Conservation (phyloP, 108 stramenopile species). For the Mediolabrus comicus region DNA sequence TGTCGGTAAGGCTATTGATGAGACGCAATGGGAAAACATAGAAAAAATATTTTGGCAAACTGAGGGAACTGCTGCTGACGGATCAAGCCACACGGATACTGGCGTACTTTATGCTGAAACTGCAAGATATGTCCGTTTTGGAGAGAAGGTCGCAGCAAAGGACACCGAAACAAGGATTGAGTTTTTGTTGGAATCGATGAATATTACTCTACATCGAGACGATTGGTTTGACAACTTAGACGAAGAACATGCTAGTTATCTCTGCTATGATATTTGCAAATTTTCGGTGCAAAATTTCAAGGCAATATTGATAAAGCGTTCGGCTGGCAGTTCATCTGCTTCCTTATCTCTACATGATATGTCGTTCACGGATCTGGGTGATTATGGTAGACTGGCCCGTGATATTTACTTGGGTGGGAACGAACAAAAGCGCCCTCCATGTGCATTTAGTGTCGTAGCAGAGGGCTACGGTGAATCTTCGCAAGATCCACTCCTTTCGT, state of each 20-base stretch:
- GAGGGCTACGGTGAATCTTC: slow-evolving; percentile 49
- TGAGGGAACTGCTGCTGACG: slow-evolving; percentile 10
- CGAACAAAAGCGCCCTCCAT: slow-evolving; percentile 28
- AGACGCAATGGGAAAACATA: slow-evolving; percentile 63
- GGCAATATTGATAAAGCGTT: slow-evolving; percentile 4
- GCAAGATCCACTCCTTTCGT: neutral
- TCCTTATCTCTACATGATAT: slow-evolving; percentile 47
- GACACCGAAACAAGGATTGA: slow-evolving; percentile 12
- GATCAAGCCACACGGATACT: slow-evolving; percentile 6
- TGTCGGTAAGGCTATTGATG: slow-evolving; percentile 49
- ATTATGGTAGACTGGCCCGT: slow-evolving; percentile 48
- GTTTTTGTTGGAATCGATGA: slow-evolving; percentile 50
- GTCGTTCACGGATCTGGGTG: slow-evolving; percentile 61
- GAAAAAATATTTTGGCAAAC: slow-evolving; percentile 61
- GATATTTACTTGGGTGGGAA: slow-evolving; percentile 21
- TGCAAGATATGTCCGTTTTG: slow-evolving; percentile 65
- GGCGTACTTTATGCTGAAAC: slow-evolving; percentile 42
- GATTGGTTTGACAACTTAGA: slow-evolving; percentile 37
- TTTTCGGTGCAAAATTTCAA: slow-evolving; percentile 43
- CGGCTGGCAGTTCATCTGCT: slow-evolving; percentile 33
- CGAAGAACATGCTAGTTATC: slow-evolving; percentile 13
- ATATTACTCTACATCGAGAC: slow-evolving; percentile 52
- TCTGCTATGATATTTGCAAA: slow-evolving; percentile 51
- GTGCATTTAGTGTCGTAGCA: slow-evolving; percentile 54
- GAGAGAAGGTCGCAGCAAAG: slow-evolving; percentile 19